Conservation (phyloP, 73 alveolate species). For the Loxodes magnus region DNA sequence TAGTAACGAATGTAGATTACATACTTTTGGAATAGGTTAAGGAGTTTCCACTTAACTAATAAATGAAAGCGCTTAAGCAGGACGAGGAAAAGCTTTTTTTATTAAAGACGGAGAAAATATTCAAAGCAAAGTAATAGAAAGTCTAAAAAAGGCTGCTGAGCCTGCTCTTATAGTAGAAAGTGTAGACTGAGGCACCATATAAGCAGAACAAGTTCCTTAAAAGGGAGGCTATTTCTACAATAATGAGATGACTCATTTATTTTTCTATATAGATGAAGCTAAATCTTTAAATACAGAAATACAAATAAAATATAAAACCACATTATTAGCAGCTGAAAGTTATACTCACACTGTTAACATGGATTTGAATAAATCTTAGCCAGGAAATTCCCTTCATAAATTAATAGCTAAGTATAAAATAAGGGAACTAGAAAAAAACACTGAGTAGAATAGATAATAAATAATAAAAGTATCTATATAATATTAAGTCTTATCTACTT, state of each 20-base stretch:
- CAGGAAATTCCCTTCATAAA: not conserved
- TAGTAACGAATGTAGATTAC: slow-evolving; percentile 21
- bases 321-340: not conserved
- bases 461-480: not conserved
- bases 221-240: not conserved
- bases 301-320: not conserved
- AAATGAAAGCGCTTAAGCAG: slow-evolving; percentile 38
- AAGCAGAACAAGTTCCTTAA: not conserved
- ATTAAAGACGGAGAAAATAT: slow-evolving; percentile 28
- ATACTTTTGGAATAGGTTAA: slow-evolving; percentile 43
- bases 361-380: not conserved
- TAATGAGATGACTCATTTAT: not conserved
- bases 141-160: slow-evolving; percentile 21
- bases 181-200: not conserved
- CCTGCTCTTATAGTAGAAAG: slow-evolving; percentile 11
- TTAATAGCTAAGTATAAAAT: slow-evolving; percentile 1
- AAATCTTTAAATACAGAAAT: not conserved
- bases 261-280: not conserved
- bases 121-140: slow-evolving; percentile 26
- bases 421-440: not conserved
- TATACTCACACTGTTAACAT: not conserved
- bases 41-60: slow-evolving; percentile 29
- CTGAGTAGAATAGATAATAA: not conserved
- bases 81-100: slow-evolving; percentile 36
- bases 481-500: not conserved